A percentile compares a stretch with the other conserved stretches of the same genome.
These are phyloP conservation scores for Endoconidiophora laricicola DNA, from an alignment of 2,329 filamentous ascomycete genomes.

Conservation along the genomic window DNA sequence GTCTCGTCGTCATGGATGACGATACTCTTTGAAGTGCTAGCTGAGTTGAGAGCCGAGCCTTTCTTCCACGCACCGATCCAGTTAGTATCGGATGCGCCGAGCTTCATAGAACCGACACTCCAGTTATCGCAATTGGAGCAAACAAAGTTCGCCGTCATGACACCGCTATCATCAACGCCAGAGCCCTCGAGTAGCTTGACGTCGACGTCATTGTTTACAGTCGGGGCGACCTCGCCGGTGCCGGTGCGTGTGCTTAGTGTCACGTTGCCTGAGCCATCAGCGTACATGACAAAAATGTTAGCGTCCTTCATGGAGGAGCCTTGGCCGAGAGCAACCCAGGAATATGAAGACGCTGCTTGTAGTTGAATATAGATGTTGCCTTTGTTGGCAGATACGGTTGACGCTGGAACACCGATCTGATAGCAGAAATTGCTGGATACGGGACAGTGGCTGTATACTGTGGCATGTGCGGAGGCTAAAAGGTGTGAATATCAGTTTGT, in stretches of 20 bases:
- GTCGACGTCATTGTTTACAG: conserved; percentile 25
- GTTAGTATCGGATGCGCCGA: conserved; percentile 23
- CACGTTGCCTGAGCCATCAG: conserved; percentile 39
- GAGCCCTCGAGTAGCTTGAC: conserved; percentile 42
- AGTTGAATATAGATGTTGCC: conserved; percentile 48
- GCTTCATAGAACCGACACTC: conserved; percentile 26
- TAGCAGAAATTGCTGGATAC: conserved; percentile 31
- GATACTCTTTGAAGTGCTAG: conserved; percentile 25
- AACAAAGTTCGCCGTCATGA: conserved; percentile 43
- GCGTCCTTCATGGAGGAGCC: conserved; percentile 37
- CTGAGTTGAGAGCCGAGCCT: conserved; percentile 29
- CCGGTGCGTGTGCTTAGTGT: conserved; percentile 42
- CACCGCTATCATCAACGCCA: conserved; percentile 29
- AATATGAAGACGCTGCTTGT: conserved; percentile 32
- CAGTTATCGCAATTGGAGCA: conserved; percentile 37
- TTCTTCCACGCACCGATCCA: conserved; percentile 42
- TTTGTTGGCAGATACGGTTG: conserved; percentile 28
- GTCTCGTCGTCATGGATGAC: conserved; percentile 28
- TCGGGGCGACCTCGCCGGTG: conserved; percentile 30
- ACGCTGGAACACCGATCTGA: conserved; percentile 35
- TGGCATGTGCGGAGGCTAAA: conserved; percentile 2
- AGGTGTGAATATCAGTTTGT: neutral
- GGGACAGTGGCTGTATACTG: conserved; percentile 23
- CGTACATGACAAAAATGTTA: conserved; percentile 47
- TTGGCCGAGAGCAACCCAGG: conserved; percentile 43